phyloP scores from a whole-genome alignment of 139 green algal species.

The Chlorella sp. region DNA sequence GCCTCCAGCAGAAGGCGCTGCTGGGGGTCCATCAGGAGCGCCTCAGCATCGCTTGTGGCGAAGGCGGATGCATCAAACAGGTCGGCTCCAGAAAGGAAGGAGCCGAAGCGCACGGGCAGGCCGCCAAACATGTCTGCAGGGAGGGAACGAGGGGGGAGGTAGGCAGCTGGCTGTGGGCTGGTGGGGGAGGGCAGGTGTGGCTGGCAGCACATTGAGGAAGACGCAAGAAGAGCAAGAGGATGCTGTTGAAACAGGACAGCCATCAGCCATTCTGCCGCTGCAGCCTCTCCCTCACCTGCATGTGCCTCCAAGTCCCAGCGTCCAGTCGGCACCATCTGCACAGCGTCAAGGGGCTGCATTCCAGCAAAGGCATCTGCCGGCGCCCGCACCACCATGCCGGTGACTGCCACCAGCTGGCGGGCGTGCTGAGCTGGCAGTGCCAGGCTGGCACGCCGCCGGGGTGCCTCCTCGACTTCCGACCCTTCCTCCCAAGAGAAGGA shows the following conservation, averaged over 20 bases:
- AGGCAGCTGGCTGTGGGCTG: background rate
- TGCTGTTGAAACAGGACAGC: background rate
- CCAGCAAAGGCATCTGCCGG: conserved; percentile 18
- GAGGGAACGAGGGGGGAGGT: background rate
- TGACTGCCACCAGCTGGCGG: conserved; percentile 6
- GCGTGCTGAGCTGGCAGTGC: background rate
- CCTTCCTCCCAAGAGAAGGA: background rate
- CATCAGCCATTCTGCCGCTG: background rate
- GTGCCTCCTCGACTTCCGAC: background rate
- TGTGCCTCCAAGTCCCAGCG: conserved; percentile 31
- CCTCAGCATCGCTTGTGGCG: conserved; percentile 64
- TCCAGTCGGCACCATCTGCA: conserved; percentile 34
- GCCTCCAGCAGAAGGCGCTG: conserved; percentile 84
- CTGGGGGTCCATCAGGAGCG: conserved; percentile 80
- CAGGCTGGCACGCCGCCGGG: background rate
- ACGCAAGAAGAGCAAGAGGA: background rate
- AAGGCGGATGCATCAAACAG: conserved; percentile 68
- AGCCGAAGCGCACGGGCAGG: conserved; percentile 51
- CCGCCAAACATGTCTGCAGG: conserved; percentile 27
- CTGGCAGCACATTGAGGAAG: background rate
- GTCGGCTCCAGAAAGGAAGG: conserved; percentile 47
- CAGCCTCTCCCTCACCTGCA: background rate
- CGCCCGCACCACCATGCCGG: background rate
- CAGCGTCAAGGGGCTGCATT: conserved; percentile 28
- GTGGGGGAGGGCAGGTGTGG: too few species aligned